phyloP scores from a whole-genome alignment of 768 basidiomycete species.

The Cyathus striatus region DNA sequence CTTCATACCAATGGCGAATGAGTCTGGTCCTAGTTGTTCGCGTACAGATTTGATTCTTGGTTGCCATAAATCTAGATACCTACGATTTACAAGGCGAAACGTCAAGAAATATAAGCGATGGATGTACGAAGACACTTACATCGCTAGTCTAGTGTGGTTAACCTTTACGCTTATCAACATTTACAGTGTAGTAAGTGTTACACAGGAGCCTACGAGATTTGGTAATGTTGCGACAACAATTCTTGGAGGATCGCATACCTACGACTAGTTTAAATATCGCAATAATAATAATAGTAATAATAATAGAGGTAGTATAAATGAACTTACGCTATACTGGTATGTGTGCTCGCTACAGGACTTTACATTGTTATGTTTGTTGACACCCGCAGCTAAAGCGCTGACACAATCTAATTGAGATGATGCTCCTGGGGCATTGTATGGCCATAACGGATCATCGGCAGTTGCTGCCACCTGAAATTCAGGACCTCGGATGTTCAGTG shows the following conservation, averaged over 20 bases:
- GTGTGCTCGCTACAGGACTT: slow-evolving; percentile 48
- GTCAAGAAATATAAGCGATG: neutral
- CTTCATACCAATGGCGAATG: slow-evolving; percentile 44
- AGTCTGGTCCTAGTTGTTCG: slow-evolving; percentile 39
- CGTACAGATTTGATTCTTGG: slow-evolving; percentile 44
- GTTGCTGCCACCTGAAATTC: slow-evolving; percentile 47
- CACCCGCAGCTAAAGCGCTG: slow-evolving; percentile 43
- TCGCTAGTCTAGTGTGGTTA: slow-evolving; percentile 45
- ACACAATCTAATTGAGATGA: slow-evolving; percentile 42
- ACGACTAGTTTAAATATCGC: slow-evolving; percentile 1
- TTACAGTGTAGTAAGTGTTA: slow-evolving; percentile 6
- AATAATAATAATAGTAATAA: too few relatives aligned
- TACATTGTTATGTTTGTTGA: slow-evolving; percentile 33
- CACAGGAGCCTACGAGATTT: slow-evolving; percentile 45
- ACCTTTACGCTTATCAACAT: slow-evolving; percentile 26
- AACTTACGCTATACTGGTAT: slow-evolving; percentile 45
- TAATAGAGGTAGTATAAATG: too few relatives aligned
- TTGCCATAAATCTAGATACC: slow-evolving; percentile 53
- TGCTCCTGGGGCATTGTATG: slow-evolving; percentile 37
- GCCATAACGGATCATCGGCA: slow-evolving; percentile 47
- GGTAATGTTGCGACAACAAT: slow-evolving; percentile 42
- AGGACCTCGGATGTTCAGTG: slow-evolving; percentile 30
- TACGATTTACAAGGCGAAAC: slow-evolving; percentile 13
- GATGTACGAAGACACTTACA: slow-evolving; percentile 20
- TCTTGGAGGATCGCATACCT: slow-evolving; percentile 38